Base-by-base conservation (phyloP, 495 filamentous ascomycete species). In the Penicillium angulare region DNA sequence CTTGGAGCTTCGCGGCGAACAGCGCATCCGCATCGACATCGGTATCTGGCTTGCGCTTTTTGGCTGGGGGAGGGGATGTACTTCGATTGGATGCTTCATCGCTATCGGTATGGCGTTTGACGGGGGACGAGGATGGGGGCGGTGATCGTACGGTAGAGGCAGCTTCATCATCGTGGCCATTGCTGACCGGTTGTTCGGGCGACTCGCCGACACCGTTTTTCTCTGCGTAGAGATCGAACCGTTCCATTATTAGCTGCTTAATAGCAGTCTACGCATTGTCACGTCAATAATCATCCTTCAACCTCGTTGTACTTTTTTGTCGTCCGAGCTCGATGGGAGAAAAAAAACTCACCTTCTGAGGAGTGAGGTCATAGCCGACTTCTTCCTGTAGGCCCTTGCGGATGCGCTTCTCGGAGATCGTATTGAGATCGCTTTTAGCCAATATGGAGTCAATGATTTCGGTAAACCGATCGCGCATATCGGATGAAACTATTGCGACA, bases 401-500 rank as follows among this genome's bases (percentile, higher is more conserved):
- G 59, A 97, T 89, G 65, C 86, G 83, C 73, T 97, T 97, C 55
- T 90, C 87, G 21, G 93, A 95, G 51, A 98, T 86, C 27, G 90
- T 96, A 48, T 86, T 81, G 35, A 98, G 81, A 58, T 98, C 90
- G 53, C 88, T 88, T 22, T 77, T 78, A 12, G 79, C 80, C 18
- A 98, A 78, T 56, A 98, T 96, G n/a, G 74, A 80, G 64, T 98
- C 93, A 66, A 98, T 97, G 71, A 97, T 87, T 56, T 80, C 80
- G 40, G 81, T 84, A 70, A 90, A 97, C 50, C 84, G 74, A 27
- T 78, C 74, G 68, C 79, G 76, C 56, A 82, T 75, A 49, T 87
- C 85, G 42, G 79, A 59, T n/a, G 84, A 79, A 53, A 92, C 88
- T 92, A 66, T 47, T 34, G 56, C 50, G 47, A 46, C 51, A 45